These are phyloP conservation scores for Helianthus tuberosus DNA, from an alignment of 129 eudicot genomes.

Conservation along the genomic window DNA sequence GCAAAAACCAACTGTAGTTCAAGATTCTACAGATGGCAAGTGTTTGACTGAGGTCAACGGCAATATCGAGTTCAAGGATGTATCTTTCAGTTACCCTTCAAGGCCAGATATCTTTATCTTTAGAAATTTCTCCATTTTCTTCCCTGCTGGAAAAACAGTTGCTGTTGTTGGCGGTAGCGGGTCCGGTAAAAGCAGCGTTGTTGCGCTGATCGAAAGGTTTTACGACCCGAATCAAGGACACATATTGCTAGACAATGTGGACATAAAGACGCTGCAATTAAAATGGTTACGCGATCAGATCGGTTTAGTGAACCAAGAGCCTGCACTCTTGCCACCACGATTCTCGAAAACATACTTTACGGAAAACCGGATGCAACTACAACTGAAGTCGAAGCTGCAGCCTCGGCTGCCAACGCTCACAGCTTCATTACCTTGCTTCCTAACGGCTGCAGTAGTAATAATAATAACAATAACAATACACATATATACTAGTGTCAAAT, in stretches of 20 bases:
- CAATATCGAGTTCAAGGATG: constrained; percentile 82
- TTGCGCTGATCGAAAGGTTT: constrained; percentile 87
- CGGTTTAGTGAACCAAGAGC: constrained; percentile 98
- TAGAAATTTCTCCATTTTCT: constrained; percentile 78
- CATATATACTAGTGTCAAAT: too few relatives aligned
- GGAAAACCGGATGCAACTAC: constrained; percentile 88
- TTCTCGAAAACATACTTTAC: constrained; percentile 88
- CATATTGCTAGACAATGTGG: constrained; percentile 81
- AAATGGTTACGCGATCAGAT: constrained; percentile 89
- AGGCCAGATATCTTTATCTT: constrained; percentile 93
- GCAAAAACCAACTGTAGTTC: constrained; percentile 83
- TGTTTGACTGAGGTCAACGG: constrained; percentile 75
- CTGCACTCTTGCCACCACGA: constrained; percentile 97
- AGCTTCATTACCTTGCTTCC: constrained; percentile 92
- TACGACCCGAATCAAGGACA: constrained; percentile 96
- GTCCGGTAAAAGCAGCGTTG: constrained; percentile 97
- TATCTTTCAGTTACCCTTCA: constrained; percentile 92
- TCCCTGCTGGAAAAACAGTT: constrained; percentile 95
- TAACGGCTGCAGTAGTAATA: constrained; percentile 78
- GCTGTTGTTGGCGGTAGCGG: constrained; percentile 99
- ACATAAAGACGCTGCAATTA: constrained; percentile 77
- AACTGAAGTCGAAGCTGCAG: constrained; percentile 85
- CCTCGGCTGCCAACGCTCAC: constrained; percentile 93
- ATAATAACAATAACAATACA: too few relatives aligned
- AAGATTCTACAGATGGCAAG: constrained; percentile 68